A percentile compares a stretch with the other conserved stretches of the same genome.
Evolutionary conservation across 768 basidiomycete species (phyloP).

Genomic region (Lyophyllum decastes): DNA sequence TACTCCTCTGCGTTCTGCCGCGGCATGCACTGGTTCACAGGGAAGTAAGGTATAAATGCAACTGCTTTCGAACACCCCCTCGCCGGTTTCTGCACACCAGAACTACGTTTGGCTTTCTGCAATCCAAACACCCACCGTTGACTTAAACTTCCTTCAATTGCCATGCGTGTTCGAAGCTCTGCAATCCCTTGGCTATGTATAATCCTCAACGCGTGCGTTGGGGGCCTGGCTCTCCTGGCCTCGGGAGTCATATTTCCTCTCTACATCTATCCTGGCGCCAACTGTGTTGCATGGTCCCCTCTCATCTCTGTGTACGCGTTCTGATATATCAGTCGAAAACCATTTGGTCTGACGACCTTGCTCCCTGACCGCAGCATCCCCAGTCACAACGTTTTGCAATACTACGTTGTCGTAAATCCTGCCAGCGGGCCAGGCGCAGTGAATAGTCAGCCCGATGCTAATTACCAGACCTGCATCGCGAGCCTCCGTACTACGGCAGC

Average conservation of each 20-base stretch:
- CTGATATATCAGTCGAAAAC: too few relatives aligned
- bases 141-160: too few relatives aligned
- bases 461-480: constrained; percentile 30
- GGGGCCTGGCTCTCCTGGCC: constrained; percentile 17
- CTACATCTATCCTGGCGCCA: constrained; percentile 29
- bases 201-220: constrained; percentile 9
- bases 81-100: too few relatives aligned
- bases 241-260: constrained; percentile 31
- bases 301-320: constrained; percentile 25
- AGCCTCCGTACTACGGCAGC: constrained; percentile 13
- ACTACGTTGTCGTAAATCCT: constrained; percentile 33
- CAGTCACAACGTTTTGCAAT: constrained; percentile 25
- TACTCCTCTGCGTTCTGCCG: too few relatives aligned
- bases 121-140: too few relatives aligned
- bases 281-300: constrained; percentile 26
- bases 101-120: too few relatives aligned
- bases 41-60: too few relatives aligned
- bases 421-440: constrained; percentile 28
- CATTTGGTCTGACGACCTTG: too few relatives aligned
- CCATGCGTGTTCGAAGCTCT: too few relatives aligned
- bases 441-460: constrained; percentile 26
- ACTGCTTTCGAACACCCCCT: too few relatives aligned
- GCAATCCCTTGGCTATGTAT: too few relatives aligned
- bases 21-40: too few relatives aligned
- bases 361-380: constrained; percentile 21